Conservation (phyloP, 345 rosid species). For the Toxicodendron radicans region DNA sequence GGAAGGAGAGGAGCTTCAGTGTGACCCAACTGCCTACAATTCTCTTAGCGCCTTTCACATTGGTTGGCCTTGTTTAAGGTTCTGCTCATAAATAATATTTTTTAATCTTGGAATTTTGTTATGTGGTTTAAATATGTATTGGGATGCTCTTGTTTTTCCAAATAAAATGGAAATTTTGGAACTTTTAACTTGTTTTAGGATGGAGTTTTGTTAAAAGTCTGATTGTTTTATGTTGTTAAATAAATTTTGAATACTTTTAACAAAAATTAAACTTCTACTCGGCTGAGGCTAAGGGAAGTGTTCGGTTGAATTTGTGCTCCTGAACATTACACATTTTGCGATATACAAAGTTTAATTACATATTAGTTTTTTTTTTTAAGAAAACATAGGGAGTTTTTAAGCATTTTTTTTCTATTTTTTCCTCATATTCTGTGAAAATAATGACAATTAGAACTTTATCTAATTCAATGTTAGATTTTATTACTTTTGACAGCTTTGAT, state of each 20-base stretch:
- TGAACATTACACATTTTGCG: background rate
- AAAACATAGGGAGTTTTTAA: background rate
- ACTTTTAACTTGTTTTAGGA: background rate
- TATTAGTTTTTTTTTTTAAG: background rate
- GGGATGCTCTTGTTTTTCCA: background rate
- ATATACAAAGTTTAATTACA: background rate
- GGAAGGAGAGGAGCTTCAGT: slow-evolving; percentile 97
- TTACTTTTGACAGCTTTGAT: slow-evolving; percentile 68
- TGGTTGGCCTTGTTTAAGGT: slow-evolving; percentile 99
- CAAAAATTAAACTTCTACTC: background rate
- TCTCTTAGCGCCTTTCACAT: slow-evolving; percentile 87
- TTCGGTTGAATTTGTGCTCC: background rate
- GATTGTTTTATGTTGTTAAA: background rate
- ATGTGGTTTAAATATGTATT: background rate
- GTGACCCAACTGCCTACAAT: slow-evolving; percentile 87
- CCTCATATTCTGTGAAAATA: background rate
- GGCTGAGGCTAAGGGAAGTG: slow-evolving; percentile 4
- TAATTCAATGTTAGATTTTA: slow-evolving; percentile 9
- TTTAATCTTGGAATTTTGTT: background rate
- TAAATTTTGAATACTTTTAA: background rate
- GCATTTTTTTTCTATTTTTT: background rate
- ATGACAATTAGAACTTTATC: background rate
- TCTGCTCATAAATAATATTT: background rate
- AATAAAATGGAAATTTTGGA: background rate
- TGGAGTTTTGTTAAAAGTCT: background rate